A percentile compares a stretch with the other conserved stretches of the same genome.
Conservation (phyloP, 371 early-diverging fungal species). For the Polyrhizophydium stewartii region DNA sequence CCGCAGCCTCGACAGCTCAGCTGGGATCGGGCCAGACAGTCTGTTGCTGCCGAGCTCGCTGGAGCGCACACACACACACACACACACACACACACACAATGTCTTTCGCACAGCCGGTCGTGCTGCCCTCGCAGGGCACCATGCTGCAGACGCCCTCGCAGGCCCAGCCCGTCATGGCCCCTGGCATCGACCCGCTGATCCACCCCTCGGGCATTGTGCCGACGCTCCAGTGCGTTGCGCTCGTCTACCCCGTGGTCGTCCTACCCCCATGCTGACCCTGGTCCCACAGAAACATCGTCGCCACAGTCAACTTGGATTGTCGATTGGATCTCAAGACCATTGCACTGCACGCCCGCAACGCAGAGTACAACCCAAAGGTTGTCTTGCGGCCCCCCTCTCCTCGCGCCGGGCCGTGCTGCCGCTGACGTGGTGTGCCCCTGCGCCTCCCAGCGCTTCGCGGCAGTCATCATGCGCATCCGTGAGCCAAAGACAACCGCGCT, state of each 20-base stretch:
- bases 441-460: conserved; percentile 95
- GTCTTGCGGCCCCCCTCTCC: conserved; percentile 14
- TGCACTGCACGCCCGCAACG: conserved; percentile 99
- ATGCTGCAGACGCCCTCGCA: neutral
- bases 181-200: neutral
- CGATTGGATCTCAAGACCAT: conserved; percentile 99
- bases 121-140: too few species aligned
- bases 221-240: conserved; percentile 19
- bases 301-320: conserved; percentile 99
- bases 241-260: neutral
- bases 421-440: neutral
- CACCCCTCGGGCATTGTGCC: conserved; percentile 20
- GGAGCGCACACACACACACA: too few species aligned
- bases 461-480: conserved; percentile 99
- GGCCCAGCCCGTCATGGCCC: neutral
- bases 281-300: conserved; percentile 88
- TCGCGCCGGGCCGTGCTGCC: too few species aligned
- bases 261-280: neutral
- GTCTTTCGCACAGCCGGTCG: too few species aligned
- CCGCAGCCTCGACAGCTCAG: too few species aligned
- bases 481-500: conserved; percentile 99
- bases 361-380: conserved; percentile 99
- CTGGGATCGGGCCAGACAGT: too few species aligned
- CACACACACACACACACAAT: too few species aligned
- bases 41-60: too few species aligned